phyloP scores from a whole-genome alignment of 495 filamentous ascomycete species.

The Aspergillus panamensis region DNA sequence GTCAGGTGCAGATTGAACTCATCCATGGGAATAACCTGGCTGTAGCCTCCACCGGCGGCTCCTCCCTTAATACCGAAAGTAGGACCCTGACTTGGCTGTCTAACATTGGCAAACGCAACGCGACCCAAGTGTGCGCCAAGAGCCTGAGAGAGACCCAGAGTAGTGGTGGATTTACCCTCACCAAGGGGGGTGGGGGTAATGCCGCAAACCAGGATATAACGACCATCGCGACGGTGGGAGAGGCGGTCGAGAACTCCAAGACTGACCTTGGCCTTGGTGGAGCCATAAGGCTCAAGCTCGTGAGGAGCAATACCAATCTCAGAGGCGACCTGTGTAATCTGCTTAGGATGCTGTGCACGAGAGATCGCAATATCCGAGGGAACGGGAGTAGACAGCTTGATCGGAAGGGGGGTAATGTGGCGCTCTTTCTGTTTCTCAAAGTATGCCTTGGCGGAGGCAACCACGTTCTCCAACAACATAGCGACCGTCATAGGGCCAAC shows the following conservation, averaged over 20 bases:
- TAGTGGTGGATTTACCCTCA: slow-evolving; percentile 99
- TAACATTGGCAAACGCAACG: slow-evolving; percentile 91
- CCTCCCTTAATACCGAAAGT: slow-evolving; percentile 99
- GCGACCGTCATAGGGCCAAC: slow-evolving; percentile 98
- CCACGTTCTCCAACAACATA: slow-evolving; percentile 92
- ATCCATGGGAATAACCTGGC: slow-evolving; percentile 99
- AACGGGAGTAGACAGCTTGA: slow-evolving; percentile 71
- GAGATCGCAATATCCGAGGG: slow-evolving; percentile 95
- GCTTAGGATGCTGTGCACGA: slow-evolving; percentile 82
- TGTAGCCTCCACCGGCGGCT: slow-evolving; percentile 94
- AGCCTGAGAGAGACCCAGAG: slow-evolving; percentile 92
- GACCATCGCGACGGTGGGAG: slow-evolving; percentile 78
- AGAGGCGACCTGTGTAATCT: slow-evolving; percentile 74
- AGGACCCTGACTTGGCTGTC: slow-evolving; percentile 94
- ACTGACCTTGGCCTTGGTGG: slow-evolving; percentile 92
- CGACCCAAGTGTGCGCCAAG: slow-evolving; percentile 83
- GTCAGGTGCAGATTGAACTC: slow-evolving; percentile 98
- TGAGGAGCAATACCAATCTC: slow-evolving; percentile 82
- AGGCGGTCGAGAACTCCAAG: slow-evolving; percentile 77
- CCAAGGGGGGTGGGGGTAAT: slow-evolving; percentile 98
- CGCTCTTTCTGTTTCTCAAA: slow-evolving; percentile 79
- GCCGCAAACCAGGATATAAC: slow-evolving; percentile 87
- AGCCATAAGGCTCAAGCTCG: slow-evolving; percentile 91
- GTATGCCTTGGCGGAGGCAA: slow-evolving; percentile 72
- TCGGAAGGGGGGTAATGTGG: slow-evolving; percentile 69